phyloP scores from a whole-genome alignment of 805 yeast genomes.

The Candida nitratophila region DNA sequence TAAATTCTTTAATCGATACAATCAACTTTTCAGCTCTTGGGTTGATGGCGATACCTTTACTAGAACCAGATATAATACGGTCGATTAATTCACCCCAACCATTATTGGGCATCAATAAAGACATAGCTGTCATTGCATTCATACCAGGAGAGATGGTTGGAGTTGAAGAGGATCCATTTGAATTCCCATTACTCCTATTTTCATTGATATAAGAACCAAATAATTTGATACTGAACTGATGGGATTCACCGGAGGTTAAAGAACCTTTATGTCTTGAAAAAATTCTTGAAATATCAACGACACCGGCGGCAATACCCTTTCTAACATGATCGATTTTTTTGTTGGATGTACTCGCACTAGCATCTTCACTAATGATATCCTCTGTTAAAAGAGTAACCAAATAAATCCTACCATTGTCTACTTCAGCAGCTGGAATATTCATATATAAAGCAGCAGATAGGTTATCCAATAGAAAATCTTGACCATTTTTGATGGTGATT shows the following conservation, averaged over 20 bases:
- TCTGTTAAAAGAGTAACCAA: constrained; percentile 74
- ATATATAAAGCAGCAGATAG: constrained; percentile 75
- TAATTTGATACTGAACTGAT: constrained; percentile 63
- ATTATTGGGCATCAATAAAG: constrained; percentile 35
- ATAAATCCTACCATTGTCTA: constrained; percentile 56
- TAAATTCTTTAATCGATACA: constrained; percentile 68
- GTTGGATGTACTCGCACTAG: constrained; percentile 3
- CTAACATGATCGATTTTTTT: constrained; percentile 37
- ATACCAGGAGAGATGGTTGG: constrained; percentile 20
- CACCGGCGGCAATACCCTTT: constrained; percentile 86
- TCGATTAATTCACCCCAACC: constrained; percentile 91
- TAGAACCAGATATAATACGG: constrained; percentile 68
- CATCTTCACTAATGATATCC: constrained; percentile 30
- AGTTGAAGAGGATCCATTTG: constrained; percentile 4
- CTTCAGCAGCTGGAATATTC: constrained; percentile 62
- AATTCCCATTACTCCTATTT: constrained; percentile 22
- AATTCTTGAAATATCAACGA: constrained; percentile 73
- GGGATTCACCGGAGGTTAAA: constrained; percentile 53
- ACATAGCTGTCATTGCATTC: constrained; percentile 30
- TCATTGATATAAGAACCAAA: constrained; percentile 60
- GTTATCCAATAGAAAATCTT: constrained; percentile 54
- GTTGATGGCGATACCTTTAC: constrained; percentile 70
- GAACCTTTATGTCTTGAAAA: constrained; percentile 61
- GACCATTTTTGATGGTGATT: constrained; percentile 52
- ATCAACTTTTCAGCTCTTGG: constrained; percentile 71